These are phyloP conservation scores for Suillus weaverae DNA, from an alignment of 768 basidiomycete species.

Conservation along the genomic window DNA sequence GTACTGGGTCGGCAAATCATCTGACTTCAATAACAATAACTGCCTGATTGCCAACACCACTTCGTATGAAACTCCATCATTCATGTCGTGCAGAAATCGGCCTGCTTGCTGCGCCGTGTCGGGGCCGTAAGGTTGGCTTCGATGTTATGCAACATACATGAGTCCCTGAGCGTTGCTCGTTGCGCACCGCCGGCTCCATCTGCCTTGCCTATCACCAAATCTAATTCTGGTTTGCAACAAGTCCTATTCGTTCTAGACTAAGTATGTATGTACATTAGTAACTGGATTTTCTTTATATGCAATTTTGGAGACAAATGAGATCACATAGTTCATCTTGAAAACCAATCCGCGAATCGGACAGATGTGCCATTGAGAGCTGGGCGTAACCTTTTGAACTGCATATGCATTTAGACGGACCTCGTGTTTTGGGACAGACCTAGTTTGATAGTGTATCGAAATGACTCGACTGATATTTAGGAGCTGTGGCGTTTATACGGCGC, in stretches of 20 bases:
- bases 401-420: not conserved
- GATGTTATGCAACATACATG: not conserved
- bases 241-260: not conserved
- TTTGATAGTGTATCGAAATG: not conserved
- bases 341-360: not conserved
- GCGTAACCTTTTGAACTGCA: not conserved
- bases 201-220: not conserved
- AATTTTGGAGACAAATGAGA: not conserved
- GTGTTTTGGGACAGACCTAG: not conserved
- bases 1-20: not conserved
- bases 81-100: not conserved
- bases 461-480: not conserved
- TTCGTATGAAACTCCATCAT: not conserved
- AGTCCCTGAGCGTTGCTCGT: not conserved
- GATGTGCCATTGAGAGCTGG: not conserved
- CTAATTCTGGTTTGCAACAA: not conserved
- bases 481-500: not conserved
- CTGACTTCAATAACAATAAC: not conserved
- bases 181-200: not conserved
- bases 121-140: not conserved
- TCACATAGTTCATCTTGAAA: not conserved
- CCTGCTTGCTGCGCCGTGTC: not conserved
- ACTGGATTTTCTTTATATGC: not conserved
- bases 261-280: not conserved
- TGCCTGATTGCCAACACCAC: not conserved